These are phyloP conservation scores for Daldinia sp. DNA, from an alignment of 2,329 filamentous ascomycete species.

Conservation along the genomic window DNA sequence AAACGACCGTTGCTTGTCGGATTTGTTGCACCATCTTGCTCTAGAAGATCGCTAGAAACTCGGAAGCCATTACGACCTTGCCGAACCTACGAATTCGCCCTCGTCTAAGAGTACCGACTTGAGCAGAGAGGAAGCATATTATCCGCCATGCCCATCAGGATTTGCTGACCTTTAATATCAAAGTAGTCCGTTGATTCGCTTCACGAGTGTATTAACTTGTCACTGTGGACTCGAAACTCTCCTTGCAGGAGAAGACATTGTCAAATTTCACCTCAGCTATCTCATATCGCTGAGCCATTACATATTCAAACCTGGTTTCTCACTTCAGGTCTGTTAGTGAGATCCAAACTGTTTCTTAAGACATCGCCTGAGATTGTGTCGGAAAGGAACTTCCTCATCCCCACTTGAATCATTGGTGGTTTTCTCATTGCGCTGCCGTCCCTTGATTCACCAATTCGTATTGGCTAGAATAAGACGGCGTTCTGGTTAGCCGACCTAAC, in stretches of 20 bases:
- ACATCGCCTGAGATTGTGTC: constrained; percentile 23
- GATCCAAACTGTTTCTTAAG: constrained; percentile 20
- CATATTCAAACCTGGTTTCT: constrained; percentile 6
- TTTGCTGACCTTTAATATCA: constrained; percentile 20
- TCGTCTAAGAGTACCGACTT: constrained; percentile 24
- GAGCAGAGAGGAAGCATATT: constrained; percentile 28
- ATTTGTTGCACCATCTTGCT: constrained; percentile 34
- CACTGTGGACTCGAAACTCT: constrained; percentile 3
- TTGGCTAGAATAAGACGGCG: constrained; percentile 22
- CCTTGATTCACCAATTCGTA: constrained; percentile 24
- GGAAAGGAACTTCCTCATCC: constrained; percentile 13
- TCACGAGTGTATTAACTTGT: constrained; percentile 8
- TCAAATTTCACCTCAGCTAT: constrained; percentile 13
- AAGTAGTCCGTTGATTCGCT: constrained; percentile 15
- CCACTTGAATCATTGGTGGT: constrained; percentile 3
- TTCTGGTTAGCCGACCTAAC: constrained; percentile 25
- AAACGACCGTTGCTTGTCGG: constrained; percentile 34
- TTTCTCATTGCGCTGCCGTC: constrained; percentile 12
- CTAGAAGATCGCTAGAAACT: constrained; percentile 31
- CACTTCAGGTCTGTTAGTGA: background rate
- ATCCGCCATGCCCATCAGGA: constrained; percentile 17
- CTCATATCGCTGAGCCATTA: constrained; percentile 19
- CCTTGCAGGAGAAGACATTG: constrained; percentile 17
- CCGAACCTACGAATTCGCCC: constrained; percentile 24
- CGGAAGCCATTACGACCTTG: constrained; percentile 16